These are phyloP conservation scores for Podospora anserina DNA, from an alignment of 495 filamentous ascomycete species.

Conservation along the genomic window DNA sequence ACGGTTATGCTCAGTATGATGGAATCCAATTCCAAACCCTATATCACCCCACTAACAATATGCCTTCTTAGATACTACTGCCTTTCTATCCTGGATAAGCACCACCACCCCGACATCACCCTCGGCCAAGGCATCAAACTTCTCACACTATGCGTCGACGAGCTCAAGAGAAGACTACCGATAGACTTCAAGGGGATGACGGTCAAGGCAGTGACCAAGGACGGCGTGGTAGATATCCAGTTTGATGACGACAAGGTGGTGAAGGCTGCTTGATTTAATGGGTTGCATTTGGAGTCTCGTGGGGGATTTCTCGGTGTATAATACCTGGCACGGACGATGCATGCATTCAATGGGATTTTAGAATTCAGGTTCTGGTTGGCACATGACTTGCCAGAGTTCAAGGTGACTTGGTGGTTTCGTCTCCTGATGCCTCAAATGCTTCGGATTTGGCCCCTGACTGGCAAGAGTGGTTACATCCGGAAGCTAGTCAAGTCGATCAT, in stretches of 20 bases:
- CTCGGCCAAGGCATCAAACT: constrained; percentile 87
- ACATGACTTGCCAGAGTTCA: constrained; percentile 1
- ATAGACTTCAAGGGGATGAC: constrained; percentile 96
- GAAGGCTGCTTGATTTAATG: constrained; percentile 53
- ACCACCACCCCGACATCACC: constrained; percentile 89
- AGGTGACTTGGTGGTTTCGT: not conserved
- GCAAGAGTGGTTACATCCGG: constrained; percentile 8
- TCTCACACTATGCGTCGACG: constrained; percentile 88
- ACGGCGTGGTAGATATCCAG: constrained; percentile 76
- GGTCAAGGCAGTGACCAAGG: constrained; percentile 91
- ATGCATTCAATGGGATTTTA: constrained; percentile 9
- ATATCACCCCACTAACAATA: constrained; percentile 12
- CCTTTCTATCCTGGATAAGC: constrained; percentile 93
- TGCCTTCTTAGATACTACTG: constrained; percentile 69
- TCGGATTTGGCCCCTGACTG: constrained; percentile 14
- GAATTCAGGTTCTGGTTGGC: constrained; percentile 6
- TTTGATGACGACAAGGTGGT: constrained; percentile 76
- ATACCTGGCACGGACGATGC: constrained; percentile 25
- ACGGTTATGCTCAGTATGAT: constrained; percentile 94
- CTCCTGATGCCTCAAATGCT: not conserved
- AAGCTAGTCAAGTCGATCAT: constrained; percentile 16
- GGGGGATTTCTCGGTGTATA: constrained; percentile 27
- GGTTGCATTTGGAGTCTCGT: constrained; percentile 11
- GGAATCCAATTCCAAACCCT: not conserved
- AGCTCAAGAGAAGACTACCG: constrained; percentile 91